phyloP scores from a whole-genome alignment of 257 asterid species.

The Mitragyna speciosa region DNA sequence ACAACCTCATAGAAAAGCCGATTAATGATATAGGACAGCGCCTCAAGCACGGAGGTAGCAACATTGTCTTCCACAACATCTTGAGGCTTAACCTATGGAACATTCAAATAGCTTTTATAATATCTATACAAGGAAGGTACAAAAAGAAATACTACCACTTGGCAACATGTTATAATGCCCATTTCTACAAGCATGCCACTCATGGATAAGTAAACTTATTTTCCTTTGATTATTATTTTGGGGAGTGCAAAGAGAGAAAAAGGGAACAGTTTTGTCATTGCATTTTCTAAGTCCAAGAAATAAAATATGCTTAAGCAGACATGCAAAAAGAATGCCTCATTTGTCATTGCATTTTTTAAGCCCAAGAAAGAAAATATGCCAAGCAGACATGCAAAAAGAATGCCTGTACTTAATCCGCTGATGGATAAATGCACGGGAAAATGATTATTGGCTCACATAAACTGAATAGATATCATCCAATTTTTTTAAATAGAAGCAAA shows the following conservation, averaged over 20 bases:
- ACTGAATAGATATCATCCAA: too few relatives aligned
- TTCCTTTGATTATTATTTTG: too few relatives aligned
- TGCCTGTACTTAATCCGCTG: not conserved
- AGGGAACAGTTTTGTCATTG: too few relatives aligned
- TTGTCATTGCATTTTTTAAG: not conserved
- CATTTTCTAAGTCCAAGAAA: too few relatives aligned
- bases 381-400: not conserved
- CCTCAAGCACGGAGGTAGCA: not conserved
- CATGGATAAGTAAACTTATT: too few relatives aligned
- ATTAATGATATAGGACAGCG: not conserved
- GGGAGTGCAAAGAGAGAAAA: too few relatives aligned
- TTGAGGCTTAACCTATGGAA: not conserved
- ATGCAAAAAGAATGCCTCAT: too few relatives aligned
- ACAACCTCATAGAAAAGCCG: slow-evolving; percentile 14
- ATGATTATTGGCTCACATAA: not conserved
- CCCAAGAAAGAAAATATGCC: not conserved
- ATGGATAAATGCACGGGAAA: not conserved
- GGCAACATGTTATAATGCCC: too few relatives aligned
- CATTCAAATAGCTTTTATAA: not conserved
- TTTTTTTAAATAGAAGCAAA: too few relatives aligned
- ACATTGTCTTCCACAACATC: not conserved
- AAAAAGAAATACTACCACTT: too few relatives aligned
- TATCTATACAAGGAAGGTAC: not conserved
- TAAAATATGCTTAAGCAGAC: too few relatives aligned
- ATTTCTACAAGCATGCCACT: too few relatives aligned